Conservation (phyloP, 176 grass and related monocot species). For the Hordeum marinum region DNA sequence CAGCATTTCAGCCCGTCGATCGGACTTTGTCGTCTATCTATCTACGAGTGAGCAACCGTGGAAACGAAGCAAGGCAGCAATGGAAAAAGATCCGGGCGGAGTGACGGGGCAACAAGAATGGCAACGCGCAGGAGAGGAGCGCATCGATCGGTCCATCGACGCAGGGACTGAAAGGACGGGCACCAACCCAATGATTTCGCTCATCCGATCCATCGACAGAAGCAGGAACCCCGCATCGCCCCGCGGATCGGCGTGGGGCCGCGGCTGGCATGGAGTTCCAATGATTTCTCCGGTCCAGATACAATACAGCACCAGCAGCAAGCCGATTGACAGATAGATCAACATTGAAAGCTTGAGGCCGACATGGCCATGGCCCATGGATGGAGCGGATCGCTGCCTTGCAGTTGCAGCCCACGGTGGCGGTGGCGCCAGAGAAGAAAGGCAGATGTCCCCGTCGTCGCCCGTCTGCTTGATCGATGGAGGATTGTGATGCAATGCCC, state of each 20-base stretch:
- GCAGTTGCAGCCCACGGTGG: neutral
- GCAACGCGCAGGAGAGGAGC: neutral
- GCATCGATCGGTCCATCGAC: neutral
- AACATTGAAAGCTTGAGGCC: neutral
- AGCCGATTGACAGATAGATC: neutral
- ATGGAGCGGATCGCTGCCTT: neutral
- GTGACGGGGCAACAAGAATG: neutral
- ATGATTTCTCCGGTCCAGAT: slow-evolving; percentile 4
- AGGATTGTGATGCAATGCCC: neutral
- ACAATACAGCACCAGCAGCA: neutral
- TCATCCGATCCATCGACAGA: neutral
- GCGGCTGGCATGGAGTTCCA: slow-evolving; percentile 6
- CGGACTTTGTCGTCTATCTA: neutral
- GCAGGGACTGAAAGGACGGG: neutral
- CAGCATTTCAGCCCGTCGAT: neutral
- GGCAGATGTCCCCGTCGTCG: neutral
- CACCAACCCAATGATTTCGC: slow-evolving; percentile 5
- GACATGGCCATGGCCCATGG: slow-evolving; percentile 1
- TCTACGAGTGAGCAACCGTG: neutral
- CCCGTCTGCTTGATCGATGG: neutral
- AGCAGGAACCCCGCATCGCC: neutral
- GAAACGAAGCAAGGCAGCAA: neutral
- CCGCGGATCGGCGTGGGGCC: neutral
- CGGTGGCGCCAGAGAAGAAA: neutral
- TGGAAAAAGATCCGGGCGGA: neutral